Evolutionary conservation across 352 stramenopile genomes (phyloP).

Genomic region (Hyaloperonospora brassicae): DNA sequence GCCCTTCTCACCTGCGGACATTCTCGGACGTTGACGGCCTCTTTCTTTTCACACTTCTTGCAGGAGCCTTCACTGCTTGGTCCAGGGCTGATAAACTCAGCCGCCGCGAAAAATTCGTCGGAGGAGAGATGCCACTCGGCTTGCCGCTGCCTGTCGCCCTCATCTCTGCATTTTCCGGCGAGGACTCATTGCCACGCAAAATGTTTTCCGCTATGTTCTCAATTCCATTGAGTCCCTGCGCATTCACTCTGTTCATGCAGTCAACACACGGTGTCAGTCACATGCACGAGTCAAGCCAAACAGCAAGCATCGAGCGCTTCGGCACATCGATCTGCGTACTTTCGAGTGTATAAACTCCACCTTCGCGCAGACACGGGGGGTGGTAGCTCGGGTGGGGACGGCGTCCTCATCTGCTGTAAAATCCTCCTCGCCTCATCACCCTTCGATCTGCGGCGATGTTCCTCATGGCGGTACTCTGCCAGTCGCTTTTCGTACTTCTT

Average conservation of each 20-base stretch:
- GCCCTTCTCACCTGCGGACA: constrained; percentile 36
- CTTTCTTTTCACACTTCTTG: constrained; percentile 23
- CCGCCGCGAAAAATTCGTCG: constrained; percentile 27
- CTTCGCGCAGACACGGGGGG: constrained; percentile 34
- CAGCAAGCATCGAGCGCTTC: constrained; percentile 13
- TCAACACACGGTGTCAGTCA: constrained; percentile 9
- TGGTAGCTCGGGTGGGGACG: constrained; percentile 38
- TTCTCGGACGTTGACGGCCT: constrained; percentile 22
- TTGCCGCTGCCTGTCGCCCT: constrained; percentile 16
- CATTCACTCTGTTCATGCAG: constrained; percentile 24
- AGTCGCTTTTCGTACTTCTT: constrained; percentile 73
- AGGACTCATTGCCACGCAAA: constrained; percentile 36
- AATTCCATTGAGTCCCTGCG: constrained; percentile 41
- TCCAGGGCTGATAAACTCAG: constrained; percentile 27
- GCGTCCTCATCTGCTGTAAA: constrained; percentile 31
- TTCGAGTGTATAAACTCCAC: constrained; percentile 63
- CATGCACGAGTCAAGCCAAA: not conserved
- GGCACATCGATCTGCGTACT: constrained; percentile 29
- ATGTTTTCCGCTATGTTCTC: constrained; percentile 80
- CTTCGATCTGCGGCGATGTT: constrained; percentile 37
- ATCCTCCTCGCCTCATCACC: constrained; percentile 43
- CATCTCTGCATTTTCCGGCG: constrained; percentile 31
- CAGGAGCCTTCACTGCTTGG: constrained; percentile 4
- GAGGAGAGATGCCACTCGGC: constrained; percentile 30
- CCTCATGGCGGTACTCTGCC: constrained; percentile 65